Base-by-base conservation (phyloP, 331 rosid genomes). In the Quercus phellos region DNA sequence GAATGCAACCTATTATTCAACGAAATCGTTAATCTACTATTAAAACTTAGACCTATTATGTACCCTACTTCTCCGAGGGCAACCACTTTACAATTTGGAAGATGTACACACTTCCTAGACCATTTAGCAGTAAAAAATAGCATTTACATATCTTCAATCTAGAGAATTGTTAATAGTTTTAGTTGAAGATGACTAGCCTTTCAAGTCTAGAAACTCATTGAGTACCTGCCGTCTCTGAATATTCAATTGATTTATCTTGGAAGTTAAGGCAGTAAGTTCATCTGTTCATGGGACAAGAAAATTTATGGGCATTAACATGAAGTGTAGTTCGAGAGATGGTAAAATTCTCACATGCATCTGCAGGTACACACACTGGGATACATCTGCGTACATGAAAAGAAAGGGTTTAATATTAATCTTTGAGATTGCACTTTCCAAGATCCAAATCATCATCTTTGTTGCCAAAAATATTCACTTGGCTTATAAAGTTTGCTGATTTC, bases 141-240 rank as follows among this genome's bases (percentile, higher is more conserved):
- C 51, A 12, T 46, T 46, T 46, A 26, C 26, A 2, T 63, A 66
- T 38, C 43, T 73, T 79, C 43, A 24, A 26, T 53, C 53, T 32
- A 60, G 21, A 50, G n/a, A 12, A 46, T 46, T 10, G 11, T 5
- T 14, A 29, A 17, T 17, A 22, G 14, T 63, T 50, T 58, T 4
- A 22, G 50, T 58, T 21, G 55, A 54, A 68, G 29, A 67, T 56
- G 77, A 58, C 81, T 72, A 80, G 76, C 87, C 84, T 84, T 81
- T 84, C 82, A 84, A 73, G 74, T 84, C 81, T 55, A 84, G 77
- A 59, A 80, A 68, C 54, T 84, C 82, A 67, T 80, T 84, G 19
- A 80, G 71, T 74, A 84, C 70, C 79, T 67, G 72, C 73, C 75
- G 77, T 84, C 80, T 77, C 66, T 56, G 82, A 46, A 34, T 59